These are phyloP conservation scores for Macaranga tanarius DNA, from an alignment of 441 rosid species.

Conservation along the genomic window DNA sequence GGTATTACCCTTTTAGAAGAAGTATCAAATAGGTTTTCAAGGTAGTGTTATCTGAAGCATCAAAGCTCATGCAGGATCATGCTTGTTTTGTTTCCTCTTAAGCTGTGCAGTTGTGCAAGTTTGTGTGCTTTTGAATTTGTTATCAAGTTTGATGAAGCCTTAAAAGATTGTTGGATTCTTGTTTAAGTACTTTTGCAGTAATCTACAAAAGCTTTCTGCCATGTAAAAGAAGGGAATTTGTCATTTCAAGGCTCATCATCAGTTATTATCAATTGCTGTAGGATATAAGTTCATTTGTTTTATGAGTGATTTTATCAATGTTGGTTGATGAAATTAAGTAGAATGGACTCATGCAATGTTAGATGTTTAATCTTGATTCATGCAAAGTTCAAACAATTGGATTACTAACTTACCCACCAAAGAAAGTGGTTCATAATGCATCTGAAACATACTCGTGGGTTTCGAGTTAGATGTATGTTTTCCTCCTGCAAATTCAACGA, in stretches of 20 bases:
- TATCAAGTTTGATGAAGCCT: constrained; percentile 6
- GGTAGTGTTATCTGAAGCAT: background rate
- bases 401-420: too few species aligned
- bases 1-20: background rate
- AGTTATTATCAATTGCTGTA: too few species aligned
- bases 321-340: too few species aligned
- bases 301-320: too few species aligned
- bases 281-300: too few species aligned
- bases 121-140: background rate
- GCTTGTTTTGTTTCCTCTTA: background rate
- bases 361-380: too few species aligned
- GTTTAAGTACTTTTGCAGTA: background rate
- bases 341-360: too few species aligned
- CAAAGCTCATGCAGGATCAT: background rate
- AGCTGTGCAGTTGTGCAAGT: background rate
- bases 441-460: too few species aligned
- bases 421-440: too few species aligned
- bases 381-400: too few species aligned
- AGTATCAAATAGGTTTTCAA: constrained; percentile 2
- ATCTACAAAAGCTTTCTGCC: background rate
- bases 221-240: background rate
- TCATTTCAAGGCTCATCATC: background rate
- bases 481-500: too few species aligned
- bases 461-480: too few species aligned
- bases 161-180: background rate